Evolutionary conservation across 495 filamentous ascomycete species (phyloP).

Genomic region (Penicillium bovifimosum): DNA sequence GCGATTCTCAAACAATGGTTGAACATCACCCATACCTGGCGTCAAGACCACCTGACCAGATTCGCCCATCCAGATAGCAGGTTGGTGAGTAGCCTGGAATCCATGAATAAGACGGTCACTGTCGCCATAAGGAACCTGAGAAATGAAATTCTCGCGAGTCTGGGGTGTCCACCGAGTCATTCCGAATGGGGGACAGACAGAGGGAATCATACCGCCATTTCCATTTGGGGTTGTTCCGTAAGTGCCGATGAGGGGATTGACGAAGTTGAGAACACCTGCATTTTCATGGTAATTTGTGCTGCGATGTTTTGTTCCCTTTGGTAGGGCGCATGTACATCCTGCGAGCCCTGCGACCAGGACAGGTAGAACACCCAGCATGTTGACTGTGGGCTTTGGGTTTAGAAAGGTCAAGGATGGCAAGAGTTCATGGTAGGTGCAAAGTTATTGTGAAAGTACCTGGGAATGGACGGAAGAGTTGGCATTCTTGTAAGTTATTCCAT

Average conservation of each 20-base stretch:
- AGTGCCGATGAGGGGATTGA: constrained; percentile 24
- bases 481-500: too few species aligned
- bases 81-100: constrained; percentile 27
- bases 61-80: constrained; percentile 30
- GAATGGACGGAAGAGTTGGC: too few species aligned
- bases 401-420: too few species aligned
- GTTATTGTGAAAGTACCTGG: too few species aligned
- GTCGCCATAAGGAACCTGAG: constrained; percentile 22
- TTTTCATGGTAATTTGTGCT: constrained; percentile 12
- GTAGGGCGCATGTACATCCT: too few species aligned
- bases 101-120: constrained; percentile 23
- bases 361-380: too few species aligned
- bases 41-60: constrained; percentile 21
- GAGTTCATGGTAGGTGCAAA: too few species aligned
- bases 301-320: too few species aligned
- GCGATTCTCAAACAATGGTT: constrained; percentile 21
- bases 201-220: constrained; percentile 28
- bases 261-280: constrained; percentile 16
- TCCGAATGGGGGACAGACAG: constrained; percentile 21
- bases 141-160: constrained; percentile 28
- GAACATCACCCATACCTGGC: constrained; percentile 22
- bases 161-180: constrained; percentile 31
- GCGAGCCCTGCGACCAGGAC: too few species aligned
- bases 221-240: constrained; percentile 18
- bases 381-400: too few species aligned